Percentiles rank a stretch among this genome's conserved stretches.
Conservation (phyloP, 2,329 filamentous ascomycete genomes). For the Pyrenophora graminea region DNA sequence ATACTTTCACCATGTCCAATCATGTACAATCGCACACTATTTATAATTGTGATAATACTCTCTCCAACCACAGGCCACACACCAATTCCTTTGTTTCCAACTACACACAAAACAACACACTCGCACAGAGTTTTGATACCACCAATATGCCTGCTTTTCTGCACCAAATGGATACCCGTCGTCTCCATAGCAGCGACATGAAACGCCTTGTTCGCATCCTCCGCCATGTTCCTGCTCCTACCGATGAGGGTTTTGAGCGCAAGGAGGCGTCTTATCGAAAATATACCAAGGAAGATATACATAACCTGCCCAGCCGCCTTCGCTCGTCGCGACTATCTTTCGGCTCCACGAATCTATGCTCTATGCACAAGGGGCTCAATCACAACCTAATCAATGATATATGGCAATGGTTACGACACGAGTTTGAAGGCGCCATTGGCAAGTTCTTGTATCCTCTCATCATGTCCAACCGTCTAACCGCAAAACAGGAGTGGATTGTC, state of each 20-base stretch:
- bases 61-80: background rate
- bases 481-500: slow-evolving; percentile 17
- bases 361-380: slow-evolving; percentile 30
- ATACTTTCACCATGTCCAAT: slow-evolving; percentile 9
- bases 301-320: slow-evolving; percentile 28
- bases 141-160: slow-evolving; percentile 14
- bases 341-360: slow-evolving; percentile 24
- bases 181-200: slow-evolving; percentile 30
- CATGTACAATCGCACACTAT: background rate
- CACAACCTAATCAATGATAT: slow-evolving; percentile 25
- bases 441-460: slow-evolving; percentile 34
- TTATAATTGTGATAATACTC: slow-evolving; percentile 1
- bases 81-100: background rate
- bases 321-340: slow-evolving; percentile 22
- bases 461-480: slow-evolving; percentile 21
- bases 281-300: slow-evolving; percentile 20
- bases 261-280: slow-evolving; percentile 10
- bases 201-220: slow-evolving; percentile 30
- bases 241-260: background rate
- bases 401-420: slow-evolving; percentile 28
- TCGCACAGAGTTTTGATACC: background rate
- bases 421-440: slow-evolving; percentile 30
- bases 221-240: slow-evolving; percentile 9
- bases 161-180: slow-evolving; percentile 18
- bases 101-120: background rate